These are phyloP conservation scores for Ophiostoma fasciatum DNA, from an alignment of 2,329 filamentous ascomycete species.

Conservation along the genomic window DNA sequence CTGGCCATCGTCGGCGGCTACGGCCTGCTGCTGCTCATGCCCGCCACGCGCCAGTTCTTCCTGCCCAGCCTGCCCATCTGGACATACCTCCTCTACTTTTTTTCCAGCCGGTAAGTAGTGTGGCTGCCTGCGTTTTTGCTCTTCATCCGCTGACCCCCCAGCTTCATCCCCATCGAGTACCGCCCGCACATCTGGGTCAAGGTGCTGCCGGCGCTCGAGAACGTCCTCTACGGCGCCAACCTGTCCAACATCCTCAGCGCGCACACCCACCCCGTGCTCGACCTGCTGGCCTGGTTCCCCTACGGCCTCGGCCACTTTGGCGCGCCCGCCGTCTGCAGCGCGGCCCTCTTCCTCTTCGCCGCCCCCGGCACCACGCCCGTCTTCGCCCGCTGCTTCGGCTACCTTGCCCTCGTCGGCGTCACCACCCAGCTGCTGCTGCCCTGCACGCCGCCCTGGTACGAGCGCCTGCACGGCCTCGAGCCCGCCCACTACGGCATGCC, in stretches of 20 bases:
- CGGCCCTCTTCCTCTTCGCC: constrained; percentile 73
- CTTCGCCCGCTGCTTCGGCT: constrained; percentile 78
- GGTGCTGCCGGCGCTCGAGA: constrained; percentile 84
- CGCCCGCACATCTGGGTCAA: constrained; percentile 91
- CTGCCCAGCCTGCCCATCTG: constrained; percentile 74
- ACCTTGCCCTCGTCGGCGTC: constrained; percentile 80
- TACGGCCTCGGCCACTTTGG: constrained; percentile 88
- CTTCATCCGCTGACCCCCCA: constrained; percentile 20
- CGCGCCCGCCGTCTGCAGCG: constrained; percentile 64
- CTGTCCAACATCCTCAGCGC: constrained; percentile 90
- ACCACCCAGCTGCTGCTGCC: constrained; percentile 81
- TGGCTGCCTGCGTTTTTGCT: neutral
- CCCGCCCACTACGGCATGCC: constrained; percentile 86
- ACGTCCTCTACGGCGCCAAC: constrained; percentile 91
- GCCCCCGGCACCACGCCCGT: constrained; percentile 74
- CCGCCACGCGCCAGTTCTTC: constrained; percentile 80
- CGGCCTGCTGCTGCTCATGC: constrained; percentile 58
- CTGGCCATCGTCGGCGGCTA: constrained; percentile 53
- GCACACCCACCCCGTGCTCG: constrained; percentile 69
- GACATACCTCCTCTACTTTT: constrained; percentile 82
- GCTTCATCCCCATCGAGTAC: constrained; percentile 80
- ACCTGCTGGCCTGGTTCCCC: constrained; percentile 82
- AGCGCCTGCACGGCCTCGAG: constrained; percentile 79
- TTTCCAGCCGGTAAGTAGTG: constrained; percentile 68
- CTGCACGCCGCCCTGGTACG: constrained; percentile 93